Evolutionary conservation across 352 stramenopile genomes (phyloP).

Genomic region (Pythium diclinum): DNA sequence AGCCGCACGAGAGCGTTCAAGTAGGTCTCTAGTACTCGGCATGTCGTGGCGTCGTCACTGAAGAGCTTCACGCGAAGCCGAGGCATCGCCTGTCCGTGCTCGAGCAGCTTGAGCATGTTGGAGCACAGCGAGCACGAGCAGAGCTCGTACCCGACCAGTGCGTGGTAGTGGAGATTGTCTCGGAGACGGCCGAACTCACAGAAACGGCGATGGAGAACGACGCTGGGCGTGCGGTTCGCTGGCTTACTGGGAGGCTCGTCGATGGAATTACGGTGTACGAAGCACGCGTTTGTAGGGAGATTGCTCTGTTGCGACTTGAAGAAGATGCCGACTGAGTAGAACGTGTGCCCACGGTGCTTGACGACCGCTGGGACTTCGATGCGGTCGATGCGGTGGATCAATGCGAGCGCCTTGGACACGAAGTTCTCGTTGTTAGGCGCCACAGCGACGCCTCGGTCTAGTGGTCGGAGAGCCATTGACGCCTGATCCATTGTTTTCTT

Average conservation of each 20-base stretch:
- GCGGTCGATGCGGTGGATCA: slow-evolving; percentile 2
- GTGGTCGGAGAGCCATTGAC: not conserved
- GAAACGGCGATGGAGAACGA: not conserved
- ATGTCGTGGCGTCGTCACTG: not conserved
- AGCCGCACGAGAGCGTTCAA: not conserved
- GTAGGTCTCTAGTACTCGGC: not conserved
- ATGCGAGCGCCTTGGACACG: not conserved
- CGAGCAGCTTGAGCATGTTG: not conserved
- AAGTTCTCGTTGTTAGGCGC: not conserved
- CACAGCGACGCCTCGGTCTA: not conserved
- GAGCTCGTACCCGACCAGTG: not conserved
- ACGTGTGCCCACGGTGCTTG: not conserved
- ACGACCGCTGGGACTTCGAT: not conserved
- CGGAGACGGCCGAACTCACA: not conserved
- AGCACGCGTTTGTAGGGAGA: not conserved
- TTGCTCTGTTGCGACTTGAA: slow-evolving; percentile 1
- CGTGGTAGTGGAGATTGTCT: not conserved
- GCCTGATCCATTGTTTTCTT: not conserved
- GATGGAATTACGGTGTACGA: not conserved
- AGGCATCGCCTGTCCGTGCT: not conserved
- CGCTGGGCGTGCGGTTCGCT: not conserved
- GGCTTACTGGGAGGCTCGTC: not conserved
- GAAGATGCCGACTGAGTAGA: not conserved
- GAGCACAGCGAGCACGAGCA: not conserved
- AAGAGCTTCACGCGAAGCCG: not conserved